A percentile compares a stretch with the other conserved stretches of the same genome.
These are phyloP conservation scores for Vigna trinervia DNA, from an alignment of 306 rosid species.

Conservation along the genomic window DNA sequence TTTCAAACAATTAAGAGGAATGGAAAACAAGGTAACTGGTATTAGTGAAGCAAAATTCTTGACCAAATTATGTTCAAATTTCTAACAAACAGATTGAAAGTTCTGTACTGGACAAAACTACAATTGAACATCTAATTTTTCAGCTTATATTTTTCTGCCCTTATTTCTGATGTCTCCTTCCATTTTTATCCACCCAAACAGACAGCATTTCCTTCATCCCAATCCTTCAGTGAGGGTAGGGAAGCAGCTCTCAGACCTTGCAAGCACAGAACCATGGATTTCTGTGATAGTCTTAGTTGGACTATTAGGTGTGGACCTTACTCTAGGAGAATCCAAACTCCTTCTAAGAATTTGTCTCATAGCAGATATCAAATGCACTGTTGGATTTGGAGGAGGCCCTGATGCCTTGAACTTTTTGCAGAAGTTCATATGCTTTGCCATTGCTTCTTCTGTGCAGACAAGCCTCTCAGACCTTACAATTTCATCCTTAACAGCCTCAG, in stretches of 20 bases:
- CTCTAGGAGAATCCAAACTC: constrained; percentile 82
- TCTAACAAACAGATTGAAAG: constrained; percentile 45
- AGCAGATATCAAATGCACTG: constrained; percentile 79
- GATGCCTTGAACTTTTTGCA: constrained; percentile 70
- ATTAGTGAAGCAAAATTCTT: constrained; percentile 32
- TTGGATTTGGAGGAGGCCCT: constrained; percentile 78
- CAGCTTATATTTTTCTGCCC: constrained; percentile 34
- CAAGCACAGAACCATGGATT: constrained; percentile 51
- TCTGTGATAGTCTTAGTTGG: constrained; percentile 55
- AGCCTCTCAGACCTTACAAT: constrained; percentile 75
- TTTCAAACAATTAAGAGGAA: constrained; percentile 25
- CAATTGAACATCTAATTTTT: constrained; percentile 40
- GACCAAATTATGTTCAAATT: constrained; percentile 44
- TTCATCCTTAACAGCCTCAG: constrained; percentile 90
- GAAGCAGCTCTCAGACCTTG: constrained; percentile 78
- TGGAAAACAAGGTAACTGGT: constrained; percentile 18
- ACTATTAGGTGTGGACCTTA: constrained; percentile 68
- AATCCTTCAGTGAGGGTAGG: constrained; percentile 59
- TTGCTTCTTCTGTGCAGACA: constrained; percentile 84
- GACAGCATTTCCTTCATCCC: constrained; percentile 34
- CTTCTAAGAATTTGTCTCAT: constrained; percentile 86
- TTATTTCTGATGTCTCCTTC: constrained; percentile 38
- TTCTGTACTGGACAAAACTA: constrained; percentile 49
- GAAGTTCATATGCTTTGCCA: constrained; percentile 79
- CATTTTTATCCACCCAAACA: constrained; percentile 46